Conservation (phyloP, 257 asterid species). For the Solanum stenotomum region DNA sequence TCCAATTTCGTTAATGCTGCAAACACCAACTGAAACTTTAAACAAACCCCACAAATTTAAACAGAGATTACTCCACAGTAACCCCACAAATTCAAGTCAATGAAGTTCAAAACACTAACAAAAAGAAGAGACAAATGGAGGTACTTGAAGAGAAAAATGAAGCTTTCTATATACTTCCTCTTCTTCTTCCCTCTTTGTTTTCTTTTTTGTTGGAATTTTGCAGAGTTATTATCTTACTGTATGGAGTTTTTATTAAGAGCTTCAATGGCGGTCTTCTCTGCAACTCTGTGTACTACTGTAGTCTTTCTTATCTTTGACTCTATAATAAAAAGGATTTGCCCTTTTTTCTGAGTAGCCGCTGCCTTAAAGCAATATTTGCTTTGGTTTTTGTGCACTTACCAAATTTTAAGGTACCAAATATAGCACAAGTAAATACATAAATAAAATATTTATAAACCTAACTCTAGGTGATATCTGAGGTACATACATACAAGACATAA, state of each 20-base stretch:
- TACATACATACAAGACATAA: background rate
- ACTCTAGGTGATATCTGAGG: background rate
- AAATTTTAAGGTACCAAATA: background rate
- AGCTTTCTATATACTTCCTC: background rate
- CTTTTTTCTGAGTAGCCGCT: background rate
- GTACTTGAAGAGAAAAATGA: background rate
- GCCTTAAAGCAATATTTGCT: slow-evolving; percentile 26
- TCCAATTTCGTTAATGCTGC: background rate
- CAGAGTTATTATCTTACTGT: background rate
- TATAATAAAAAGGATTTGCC: slow-evolving; percentile 17
- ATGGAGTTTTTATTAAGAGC: background rate
- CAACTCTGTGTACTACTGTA: background rate
- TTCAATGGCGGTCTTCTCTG: slow-evolving; percentile 36
- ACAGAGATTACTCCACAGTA: background rate
- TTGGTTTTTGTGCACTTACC: slow-evolving; percentile 17
- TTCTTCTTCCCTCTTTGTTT: background rate
- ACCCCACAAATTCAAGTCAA: background rate
- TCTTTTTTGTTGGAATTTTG: background rate
- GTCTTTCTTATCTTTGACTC: slow-evolving; percentile 17
- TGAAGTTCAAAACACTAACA: background rate
- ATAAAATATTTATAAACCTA: background rate
- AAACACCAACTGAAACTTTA: background rate
- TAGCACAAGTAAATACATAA: background rate
- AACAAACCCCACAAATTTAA: background rate
- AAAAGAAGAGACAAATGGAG: background rate